A percentile compares a stretch with the other conserved stretches of the same genome.
These are phyloP conservation scores for Aquanectria penicillioides DNA, from an alignment of 2,329 filamentous ascomycete species.

Conservation along the genomic window DNA sequence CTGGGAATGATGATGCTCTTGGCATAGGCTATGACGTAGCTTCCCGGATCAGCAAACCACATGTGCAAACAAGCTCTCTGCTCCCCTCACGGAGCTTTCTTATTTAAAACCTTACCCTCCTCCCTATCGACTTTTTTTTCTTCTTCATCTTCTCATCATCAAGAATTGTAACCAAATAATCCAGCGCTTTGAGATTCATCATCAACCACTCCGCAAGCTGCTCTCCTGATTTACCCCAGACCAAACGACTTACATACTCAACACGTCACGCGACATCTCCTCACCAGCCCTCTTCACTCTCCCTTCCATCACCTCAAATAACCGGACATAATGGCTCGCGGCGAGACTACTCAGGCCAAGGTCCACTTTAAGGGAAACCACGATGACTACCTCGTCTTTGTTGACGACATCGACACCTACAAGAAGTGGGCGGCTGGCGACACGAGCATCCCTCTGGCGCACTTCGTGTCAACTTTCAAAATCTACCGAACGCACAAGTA, in stretches of 20 bases:
- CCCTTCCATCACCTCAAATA: slow-evolving; percentile 12
- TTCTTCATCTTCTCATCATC: slow-evolving; percentile 29
- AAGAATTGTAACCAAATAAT: slow-evolving; percentile 18
- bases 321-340: slow-evolving; percentile 68
- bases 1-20: slow-evolving; percentile 27
- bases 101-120: slow-evolving; percentile 39
- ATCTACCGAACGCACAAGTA: slow-evolving; percentile 92
- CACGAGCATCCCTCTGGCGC: slow-evolving; percentile 78
- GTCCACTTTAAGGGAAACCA: slow-evolving; percentile 83
- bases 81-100: slow-evolving; percentile 33
- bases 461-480: slow-evolving; percentile 90
- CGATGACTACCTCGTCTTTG: slow-evolving; percentile 69
- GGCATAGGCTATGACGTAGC: slow-evolving; percentile 38
- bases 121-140: slow-evolving; percentile 24
- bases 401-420: slow-evolving; percentile 69
- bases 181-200: background rate
- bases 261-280: slow-evolving; percentile 21
- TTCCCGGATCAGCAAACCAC: slow-evolving; percentile 26
- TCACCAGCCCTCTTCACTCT: slow-evolving; percentile 12
- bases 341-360: slow-evolving; percentile 77
- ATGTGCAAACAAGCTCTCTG: slow-evolving; percentile 29
- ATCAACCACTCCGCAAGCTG: background rate
- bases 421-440: slow-evolving; percentile 83
- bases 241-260: background rate
- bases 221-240: background rate